Conservation (phyloP, 768 basidiomycete genomes). For the Lactarius deliciosus region DNA sequence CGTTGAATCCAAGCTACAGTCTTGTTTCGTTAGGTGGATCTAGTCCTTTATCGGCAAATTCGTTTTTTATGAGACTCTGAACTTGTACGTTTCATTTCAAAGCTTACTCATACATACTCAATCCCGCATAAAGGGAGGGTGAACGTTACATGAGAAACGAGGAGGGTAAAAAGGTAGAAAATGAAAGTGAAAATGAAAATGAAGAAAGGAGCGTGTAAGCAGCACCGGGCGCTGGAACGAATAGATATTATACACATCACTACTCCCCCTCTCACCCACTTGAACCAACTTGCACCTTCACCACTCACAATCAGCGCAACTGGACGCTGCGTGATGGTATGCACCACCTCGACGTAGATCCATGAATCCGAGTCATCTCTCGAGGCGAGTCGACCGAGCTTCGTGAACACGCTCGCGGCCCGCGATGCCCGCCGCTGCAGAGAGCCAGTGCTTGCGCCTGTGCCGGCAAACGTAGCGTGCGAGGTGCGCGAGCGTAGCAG, state of each 20-base stretch:
- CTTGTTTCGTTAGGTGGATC: background rate
- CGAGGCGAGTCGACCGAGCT: slow-evolving; percentile 25
- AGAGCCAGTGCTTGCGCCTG: background rate
- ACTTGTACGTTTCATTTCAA: slow-evolving; percentile 16
- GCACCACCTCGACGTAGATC: slow-evolving; percentile 37
- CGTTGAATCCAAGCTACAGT: background rate
- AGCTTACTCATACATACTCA: slow-evolving; percentile 16
- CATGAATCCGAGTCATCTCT: slow-evolving; percentile 32
- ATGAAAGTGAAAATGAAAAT: background rate
- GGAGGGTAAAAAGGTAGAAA: background rate
- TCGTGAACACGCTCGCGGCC: slow-evolving; percentile 32
- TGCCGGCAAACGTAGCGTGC: slow-evolving; percentile 13
- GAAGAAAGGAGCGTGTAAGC: slow-evolving; percentile 14
- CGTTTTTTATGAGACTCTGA: background rate
- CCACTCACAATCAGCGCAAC: slow-evolving; percentile 26
- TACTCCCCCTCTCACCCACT: background rate
- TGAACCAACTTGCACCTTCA: background rate
- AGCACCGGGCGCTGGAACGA: slow-evolving; percentile 15
- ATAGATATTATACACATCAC: background rate
- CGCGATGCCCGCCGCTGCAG: slow-evolving; percentile 30
- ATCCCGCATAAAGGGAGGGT: slow-evolving; percentile 6
- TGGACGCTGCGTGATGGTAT: slow-evolving; percentile 34
- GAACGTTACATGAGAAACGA: background rate
- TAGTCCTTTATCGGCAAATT: background rate
- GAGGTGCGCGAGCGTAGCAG: slow-evolving; percentile 23